A percentile compares a stretch with the other conserved stretches of the same genome.
Conservation (phyloP, 148 eudicot genomes). For the Rhododendron ferrugineum region DNA sequence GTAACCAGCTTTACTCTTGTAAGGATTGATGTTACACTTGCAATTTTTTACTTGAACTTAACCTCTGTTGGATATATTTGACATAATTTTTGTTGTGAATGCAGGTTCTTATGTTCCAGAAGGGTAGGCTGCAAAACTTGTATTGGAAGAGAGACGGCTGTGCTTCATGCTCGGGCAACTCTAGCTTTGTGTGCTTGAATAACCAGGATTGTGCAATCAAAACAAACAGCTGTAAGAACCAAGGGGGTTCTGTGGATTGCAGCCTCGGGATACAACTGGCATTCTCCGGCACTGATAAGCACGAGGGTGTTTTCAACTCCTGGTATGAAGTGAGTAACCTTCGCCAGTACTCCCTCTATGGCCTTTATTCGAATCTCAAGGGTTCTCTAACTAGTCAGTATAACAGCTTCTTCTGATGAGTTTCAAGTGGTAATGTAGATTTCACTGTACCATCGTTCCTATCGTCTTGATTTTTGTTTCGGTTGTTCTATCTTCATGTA, state of each 20-base stretch:
- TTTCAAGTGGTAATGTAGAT: conserved; percentile 1
- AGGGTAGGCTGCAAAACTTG: conserved; percentile 78
- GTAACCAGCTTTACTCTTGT: conserved; percentile 96
- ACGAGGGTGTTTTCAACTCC: conserved; percentile 62
- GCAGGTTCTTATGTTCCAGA: conserved; percentile 73
- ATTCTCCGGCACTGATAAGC: conserved; percentile 91
- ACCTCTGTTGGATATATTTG: background rate
- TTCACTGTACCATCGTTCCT: background rate
- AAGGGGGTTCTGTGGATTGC: conserved; percentile 76
- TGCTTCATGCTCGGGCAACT: conserved; percentile 61
- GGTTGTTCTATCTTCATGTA: background rate
- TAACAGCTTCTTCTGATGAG: conserved; percentile 55
- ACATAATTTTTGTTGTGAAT: background rate
- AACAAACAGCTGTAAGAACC: conserved; percentile 49
- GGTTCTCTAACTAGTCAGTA: conserved; percentile 64
- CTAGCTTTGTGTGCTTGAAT: conserved; percentile 76
- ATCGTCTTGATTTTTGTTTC: background rate
- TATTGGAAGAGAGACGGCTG: conserved; percentile 96
- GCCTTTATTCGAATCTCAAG: conserved; percentile 64
- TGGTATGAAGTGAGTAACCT: conserved; percentile 84
- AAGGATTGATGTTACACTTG: conserved; percentile 18
- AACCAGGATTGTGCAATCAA: conserved; percentile 73
- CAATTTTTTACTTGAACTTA: background rate
- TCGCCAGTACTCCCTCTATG: conserved; percentile 70
- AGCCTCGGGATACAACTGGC: conserved; percentile 85